Percentiles rank a stretch among this genome's conserved stretches.
These are phyloP conservation scores for Exophiala sideris DNA, from an alignment of 2,329 filamentous ascomycete genomes.

Conservation along the genomic window DNA sequence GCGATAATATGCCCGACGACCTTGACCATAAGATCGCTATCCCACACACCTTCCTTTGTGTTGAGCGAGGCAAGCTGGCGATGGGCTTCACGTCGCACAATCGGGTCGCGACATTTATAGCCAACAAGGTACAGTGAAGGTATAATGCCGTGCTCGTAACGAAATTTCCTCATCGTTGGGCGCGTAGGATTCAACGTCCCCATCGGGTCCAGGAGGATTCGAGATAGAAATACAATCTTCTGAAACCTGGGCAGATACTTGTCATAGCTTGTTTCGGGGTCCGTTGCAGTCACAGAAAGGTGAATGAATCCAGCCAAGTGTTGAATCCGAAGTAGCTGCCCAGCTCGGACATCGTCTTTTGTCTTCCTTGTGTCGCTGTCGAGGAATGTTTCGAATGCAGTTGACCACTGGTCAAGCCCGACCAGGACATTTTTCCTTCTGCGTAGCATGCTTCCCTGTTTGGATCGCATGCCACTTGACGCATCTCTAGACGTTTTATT, in stretches of 20 bases:
- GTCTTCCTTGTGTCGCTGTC: too few relatives aligned
- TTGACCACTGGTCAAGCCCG: not conserved
- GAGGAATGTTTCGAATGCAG: not conserved
- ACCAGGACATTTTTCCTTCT: too few relatives aligned
- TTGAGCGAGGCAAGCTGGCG: too few relatives aligned
- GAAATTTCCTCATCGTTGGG: not conserved
- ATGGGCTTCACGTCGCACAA: constrained; percentile 14
- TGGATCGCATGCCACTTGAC: too few relatives aligned
- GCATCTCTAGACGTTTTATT: not conserved
- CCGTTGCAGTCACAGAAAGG: not conserved
- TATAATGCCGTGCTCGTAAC: constrained; percentile 13
- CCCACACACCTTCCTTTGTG: too few relatives aligned
- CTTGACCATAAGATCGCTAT: not conserved
- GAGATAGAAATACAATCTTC: not conserved
- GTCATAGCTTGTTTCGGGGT: constrained; percentile 3
- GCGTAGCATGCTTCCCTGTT: too few relatives aligned
- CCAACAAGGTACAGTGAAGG: constrained; percentile 11
- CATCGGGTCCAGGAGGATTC: not conserved
- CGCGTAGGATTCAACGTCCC: not conserved
- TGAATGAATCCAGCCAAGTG: not conserved
- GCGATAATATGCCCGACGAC: not conserved
- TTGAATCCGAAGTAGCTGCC: not conserved
- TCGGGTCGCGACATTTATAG: constrained; percentile 15
- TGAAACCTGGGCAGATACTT: not conserved
- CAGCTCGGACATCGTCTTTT: not conserved